Percentiles rank a stretch among this genome's conserved stretches.
Evolutionary conservation across 2,329 filamentous ascomycete species (phyloP).

Genomic region (Colletotrichum falcatum): DNA sequence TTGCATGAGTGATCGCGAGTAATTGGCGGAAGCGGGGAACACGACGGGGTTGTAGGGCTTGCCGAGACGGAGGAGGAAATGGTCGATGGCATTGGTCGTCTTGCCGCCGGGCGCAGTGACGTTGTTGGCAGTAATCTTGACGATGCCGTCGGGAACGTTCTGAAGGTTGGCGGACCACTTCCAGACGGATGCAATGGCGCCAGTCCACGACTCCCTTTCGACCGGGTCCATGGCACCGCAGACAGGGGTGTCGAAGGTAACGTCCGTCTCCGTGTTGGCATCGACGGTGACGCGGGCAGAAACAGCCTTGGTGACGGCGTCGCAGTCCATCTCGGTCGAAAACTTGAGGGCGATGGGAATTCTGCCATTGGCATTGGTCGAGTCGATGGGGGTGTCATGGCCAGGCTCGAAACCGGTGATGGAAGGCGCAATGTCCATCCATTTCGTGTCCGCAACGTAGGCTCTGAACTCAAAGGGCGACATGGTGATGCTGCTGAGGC

Average conservation of each 20-base stretch:
- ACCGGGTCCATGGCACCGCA: constrained; percentile 56
- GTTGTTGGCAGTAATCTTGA: constrained; percentile 68
- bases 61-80: constrained; percentile 70
- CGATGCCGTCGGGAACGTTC: constrained; percentile 70
- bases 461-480: constrained; percentile 69
- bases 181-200: constrained; percentile 66
- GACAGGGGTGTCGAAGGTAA: constrained; percentile 58
- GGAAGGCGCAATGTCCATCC: constrained; percentile 56
- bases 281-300: constrained; percentile 65
- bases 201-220: constrained; percentile 56
- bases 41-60: constrained; percentile 69
- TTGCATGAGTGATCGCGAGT: constrained; percentile 61
- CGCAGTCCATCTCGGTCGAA: constrained; percentile 71
- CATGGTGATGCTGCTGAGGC: constrained; percentile 64
- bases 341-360: constrained; percentile 65
- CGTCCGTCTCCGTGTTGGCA: constrained; percentile 53
- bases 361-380: constrained; percentile 58
- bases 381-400: constrained; percentile 68
- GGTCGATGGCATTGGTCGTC: constrained; percentile 65
- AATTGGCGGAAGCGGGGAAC: constrained; percentile 65
- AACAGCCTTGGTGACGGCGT: constrained; percentile 62
- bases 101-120: constrained; percentile 56
- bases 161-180: constrained; percentile 63
- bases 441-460: constrained; percentile 60
- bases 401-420: constrained; percentile 71